Evolutionary conservation across 2,329 filamentous ascomycete genomes (phyloP), one percentile per base, ranked within the genome.

Genomic region (Aspergillus pseudoglaucus): DNA sequence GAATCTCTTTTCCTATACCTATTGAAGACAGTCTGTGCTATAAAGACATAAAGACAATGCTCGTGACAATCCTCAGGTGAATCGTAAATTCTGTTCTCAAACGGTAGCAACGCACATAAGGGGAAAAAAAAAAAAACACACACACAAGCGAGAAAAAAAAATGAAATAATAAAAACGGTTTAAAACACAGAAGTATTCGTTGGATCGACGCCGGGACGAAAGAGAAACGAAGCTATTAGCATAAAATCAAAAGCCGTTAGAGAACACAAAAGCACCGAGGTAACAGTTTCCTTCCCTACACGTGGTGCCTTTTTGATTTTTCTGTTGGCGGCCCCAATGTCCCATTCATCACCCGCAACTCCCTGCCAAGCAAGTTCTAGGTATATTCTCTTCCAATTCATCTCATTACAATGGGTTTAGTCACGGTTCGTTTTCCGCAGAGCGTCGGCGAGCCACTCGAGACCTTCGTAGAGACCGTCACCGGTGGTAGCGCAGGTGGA

Each of bases 401-500:
- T 65, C 51, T 57, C 55, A 64, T 60, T 60, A 61, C 56, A 59
- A 53, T 56, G 57, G 25, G 56, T 62, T 66, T 73, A 76, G 58
- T 73, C 70, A 65, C 72, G 72, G 59, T 73, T 72, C 52, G 71
- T 68, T 81, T 90, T 90, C 74, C 85, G 83, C 73, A 93, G 83
- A 67, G 86, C 87, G 72, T 82, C 85, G 72, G 86, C 85, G 68
- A 90, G 84, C 87, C 88, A 91, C 78, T 91, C 90, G 67, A 97
- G 88, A 84, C 91, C 91, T 79, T 97, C 91, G 76, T 97, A 97
- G 67, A 97, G 87, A 89, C 91, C 91, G 75, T 97, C 93, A 82
- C 91, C 91, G 60, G 90, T 95, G 62, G 93, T 97, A 73, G 91
- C 91, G 79, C 91, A 97, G 71, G 93, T 97, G 59, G 91, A 95